These are phyloP conservation scores for Schizothecium vesticola DNA, from an alignment of 495 filamentous ascomycete genomes.

Conservation along the genomic window DNA sequence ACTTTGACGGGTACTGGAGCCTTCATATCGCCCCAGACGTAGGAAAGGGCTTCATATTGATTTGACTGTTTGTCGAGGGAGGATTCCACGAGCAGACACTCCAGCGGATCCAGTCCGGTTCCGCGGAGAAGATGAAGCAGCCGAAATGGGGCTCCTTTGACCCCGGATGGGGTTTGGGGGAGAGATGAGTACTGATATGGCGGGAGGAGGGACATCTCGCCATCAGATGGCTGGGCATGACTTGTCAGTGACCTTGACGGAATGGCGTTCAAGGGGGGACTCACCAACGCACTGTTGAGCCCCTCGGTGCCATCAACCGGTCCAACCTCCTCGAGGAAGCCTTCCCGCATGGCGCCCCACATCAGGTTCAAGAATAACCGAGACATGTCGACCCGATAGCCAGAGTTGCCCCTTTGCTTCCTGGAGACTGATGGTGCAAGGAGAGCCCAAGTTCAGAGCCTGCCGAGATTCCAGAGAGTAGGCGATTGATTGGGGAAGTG, in stretches of 20 bases:
- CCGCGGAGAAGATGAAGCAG: slow-evolving; percentile 11
- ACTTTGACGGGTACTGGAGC: background rate
- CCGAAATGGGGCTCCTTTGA: background rate
- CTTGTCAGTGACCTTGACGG: background rate
- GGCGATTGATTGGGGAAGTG: background rate
- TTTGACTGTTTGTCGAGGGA: background rate
- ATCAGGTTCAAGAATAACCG: background rate
- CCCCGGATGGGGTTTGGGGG: background rate
- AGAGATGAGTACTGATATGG: slow-evolving; percentile 2
- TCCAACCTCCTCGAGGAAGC: background rate
- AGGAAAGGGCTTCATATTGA: slow-evolving; percentile 30
- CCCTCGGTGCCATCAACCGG: background rate
- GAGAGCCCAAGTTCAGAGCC: background rate
- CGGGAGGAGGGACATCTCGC: background rate
- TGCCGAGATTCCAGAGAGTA: background rate
- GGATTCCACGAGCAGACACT: slow-evolving; percentile 9
- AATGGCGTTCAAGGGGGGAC: background rate
- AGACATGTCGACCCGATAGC: background rate
- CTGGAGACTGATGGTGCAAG: background rate
- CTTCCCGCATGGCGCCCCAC: background rate
- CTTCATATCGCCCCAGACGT: slow-evolving; percentile 27
- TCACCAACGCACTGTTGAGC: background rate
- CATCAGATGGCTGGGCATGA: background rate
- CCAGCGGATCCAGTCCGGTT: background rate
- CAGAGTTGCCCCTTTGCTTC: background rate